Evolutionary conservation across 148 eudicot genomes (phyloP), one percentile per base, ranked within the genome.

Genomic region (Nyssa sinensis): DNA sequence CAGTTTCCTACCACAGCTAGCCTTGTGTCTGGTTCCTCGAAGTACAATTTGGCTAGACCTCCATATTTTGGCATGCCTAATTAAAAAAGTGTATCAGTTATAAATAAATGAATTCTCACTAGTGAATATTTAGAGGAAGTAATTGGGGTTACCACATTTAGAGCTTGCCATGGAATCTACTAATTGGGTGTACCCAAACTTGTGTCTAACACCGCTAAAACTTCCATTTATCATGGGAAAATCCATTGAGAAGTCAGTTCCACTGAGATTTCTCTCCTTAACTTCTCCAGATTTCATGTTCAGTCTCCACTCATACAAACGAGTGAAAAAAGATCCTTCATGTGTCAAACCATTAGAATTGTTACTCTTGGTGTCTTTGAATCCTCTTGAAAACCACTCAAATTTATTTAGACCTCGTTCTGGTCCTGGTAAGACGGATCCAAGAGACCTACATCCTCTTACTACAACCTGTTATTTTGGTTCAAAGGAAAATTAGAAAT

Each of bases 221-320:
- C 71, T 82, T 64, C 77, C 81, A 75, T 85, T 85, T 13, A 85
- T 75, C 72, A 85, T 70, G 12, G 88, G 85, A 64, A 82, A 85
- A 5, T 82, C 85, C 85, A 85, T 81, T 14, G 83, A 70, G 62
- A 47, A 59, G 0, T 74, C 59, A 2, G 70, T 74, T 74, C 83
- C 83, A 1, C 74, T 82, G 69, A 85, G 74, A 60, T 74, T 27
- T 53, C 70, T 79, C 62, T 79, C 85, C 51, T 73, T 64, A 30
- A 77, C 83, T 19, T 82, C 83, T 34, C 88, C 88, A 1, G 83
- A 79, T 17, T 31, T 9, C 81, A 82, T 77, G 62, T 85, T 82
- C 19, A 82, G 44, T 72, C 85, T 85, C 88, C 85, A 85, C 19
- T 85, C 85, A 31, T 74, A 80, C 51, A 34, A 62, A 6, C 75